These are phyloP conservation scores for Tolypocladium ophioglossoides DNA, from an alignment of 2,329 filamentous ascomycete species.

Conservation along the genomic window DNA sequence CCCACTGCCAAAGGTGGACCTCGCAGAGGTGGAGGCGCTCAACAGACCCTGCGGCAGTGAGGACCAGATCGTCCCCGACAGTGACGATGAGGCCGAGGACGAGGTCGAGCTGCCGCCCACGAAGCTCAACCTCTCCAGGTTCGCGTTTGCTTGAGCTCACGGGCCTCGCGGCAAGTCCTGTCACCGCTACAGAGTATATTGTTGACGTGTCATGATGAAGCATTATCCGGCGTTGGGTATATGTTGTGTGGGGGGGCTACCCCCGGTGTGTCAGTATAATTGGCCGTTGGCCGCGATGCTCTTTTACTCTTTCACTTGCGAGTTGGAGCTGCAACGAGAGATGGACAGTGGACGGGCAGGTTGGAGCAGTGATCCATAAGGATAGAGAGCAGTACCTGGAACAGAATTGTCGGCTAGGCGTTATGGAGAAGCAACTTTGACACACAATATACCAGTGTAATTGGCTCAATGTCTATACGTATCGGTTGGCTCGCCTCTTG, in stretches of 20 bases:
- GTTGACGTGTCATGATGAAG: slow-evolving; percentile 2
- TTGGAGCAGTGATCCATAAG: not conserved
- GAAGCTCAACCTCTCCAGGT: slow-evolving; percentile 38
- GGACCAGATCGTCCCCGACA: slow-evolving; percentile 44
- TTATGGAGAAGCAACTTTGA: not conserved
- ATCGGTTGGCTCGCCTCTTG: not conserved
- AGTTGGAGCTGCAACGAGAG: not conserved
- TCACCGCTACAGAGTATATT: not conserved
- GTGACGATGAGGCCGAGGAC: slow-evolving; percentile 34
- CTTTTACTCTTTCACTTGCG: not conserved
- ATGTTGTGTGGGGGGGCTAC: not conserved
- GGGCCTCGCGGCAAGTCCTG: not conserved
- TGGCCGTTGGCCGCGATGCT: not conserved
- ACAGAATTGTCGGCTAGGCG: slow-evolving; percentile 4
- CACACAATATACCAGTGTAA: slow-evolving; percentile 1
- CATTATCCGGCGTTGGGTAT: slow-evolving; percentile 6
- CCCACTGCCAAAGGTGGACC: slow-evolving; percentile 42
- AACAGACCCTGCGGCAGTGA: slow-evolving; percentile 41
- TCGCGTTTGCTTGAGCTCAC: slow-evolving; percentile 25
- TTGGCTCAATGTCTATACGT: not conserved
- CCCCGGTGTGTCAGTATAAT: not conserved
- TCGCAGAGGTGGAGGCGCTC: slow-evolving; percentile 41
- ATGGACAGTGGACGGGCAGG: not conserved
- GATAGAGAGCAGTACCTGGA: not conserved
- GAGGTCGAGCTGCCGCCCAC: slow-evolving; percentile 20